Conservation (phyloP, 1,284 basidiomycete genomes). For the Grifola frondosa region DNA sequence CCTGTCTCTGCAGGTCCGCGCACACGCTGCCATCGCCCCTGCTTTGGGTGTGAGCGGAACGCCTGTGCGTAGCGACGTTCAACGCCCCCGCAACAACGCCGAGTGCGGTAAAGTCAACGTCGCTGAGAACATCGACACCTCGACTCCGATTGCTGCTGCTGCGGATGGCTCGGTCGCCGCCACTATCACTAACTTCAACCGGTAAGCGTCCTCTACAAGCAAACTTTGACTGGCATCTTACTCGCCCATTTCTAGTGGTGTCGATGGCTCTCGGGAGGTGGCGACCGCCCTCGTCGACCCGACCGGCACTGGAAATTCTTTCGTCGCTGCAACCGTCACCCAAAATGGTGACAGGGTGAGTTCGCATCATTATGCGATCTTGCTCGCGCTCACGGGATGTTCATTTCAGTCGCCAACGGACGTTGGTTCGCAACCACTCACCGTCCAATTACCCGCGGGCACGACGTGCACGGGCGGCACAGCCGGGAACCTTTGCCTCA, state of each 20-base stretch:
- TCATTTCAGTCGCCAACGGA: conserved; percentile 29
- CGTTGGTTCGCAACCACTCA: conserved; percentile 40
- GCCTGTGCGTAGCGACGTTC: conserved; percentile 42
- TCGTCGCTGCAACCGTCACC: conserved; percentile 35
- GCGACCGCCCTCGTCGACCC: conserved; percentile 32
- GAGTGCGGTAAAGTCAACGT: conserved; percentile 49
- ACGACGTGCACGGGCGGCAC: conserved; percentile 49
- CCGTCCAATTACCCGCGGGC: conserved; percentile 44
- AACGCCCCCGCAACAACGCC: conserved; percentile 36
- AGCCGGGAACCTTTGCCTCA: conserved; percentile 44
- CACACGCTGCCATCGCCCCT: conserved; percentile 46
- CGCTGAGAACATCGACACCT: conserved; percentile 37
- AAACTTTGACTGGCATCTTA: no score
- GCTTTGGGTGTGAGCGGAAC: conserved; percentile 45
- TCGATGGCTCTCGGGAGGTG: conserved; percentile 50
- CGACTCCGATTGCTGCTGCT: conserved; percentile 38
- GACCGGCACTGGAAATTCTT: conserved; percentile 37
- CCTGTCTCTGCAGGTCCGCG: conserved; percentile 28
- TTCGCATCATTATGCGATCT: not conserved
- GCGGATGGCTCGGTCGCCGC: conserved; percentile 42
- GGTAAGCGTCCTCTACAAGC: conserved; percentile 42
- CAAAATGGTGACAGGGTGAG: conserved; percentile 38
- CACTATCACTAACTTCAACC: conserved; percentile 48
- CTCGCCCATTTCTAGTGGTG: conserved; percentile 27
- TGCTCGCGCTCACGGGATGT: no score